Evolutionary conservation across 2,329 filamentous ascomycete genomes (phyloP).

Genomic region (Ophiocordyceps polyrhachis-furcata): DNA sequence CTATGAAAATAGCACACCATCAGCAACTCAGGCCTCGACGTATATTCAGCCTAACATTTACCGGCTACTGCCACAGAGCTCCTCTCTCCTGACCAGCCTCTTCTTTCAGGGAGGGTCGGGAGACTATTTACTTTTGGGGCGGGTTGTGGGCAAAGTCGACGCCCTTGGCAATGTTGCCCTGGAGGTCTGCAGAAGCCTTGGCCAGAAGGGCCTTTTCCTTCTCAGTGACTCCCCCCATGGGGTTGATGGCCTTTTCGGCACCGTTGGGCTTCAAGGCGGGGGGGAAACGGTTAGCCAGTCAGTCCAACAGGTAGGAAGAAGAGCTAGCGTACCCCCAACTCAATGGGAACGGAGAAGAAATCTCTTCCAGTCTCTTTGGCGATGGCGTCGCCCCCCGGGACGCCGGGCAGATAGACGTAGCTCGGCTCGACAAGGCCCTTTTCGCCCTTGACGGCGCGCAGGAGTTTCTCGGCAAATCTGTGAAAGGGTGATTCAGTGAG

Average conservation of each 20-base stretch:
- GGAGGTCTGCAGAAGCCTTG: constrained; percentile 56
- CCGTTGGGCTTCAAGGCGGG: constrained; percentile 46
- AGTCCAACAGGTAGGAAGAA: background rate
- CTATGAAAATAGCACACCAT: constrained; percentile 15
- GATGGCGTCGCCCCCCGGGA: constrained; percentile 73
- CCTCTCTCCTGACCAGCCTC: constrained; percentile 10
- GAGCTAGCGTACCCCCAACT: constrained; percentile 63
- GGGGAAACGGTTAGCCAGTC: constrained; percentile 9
- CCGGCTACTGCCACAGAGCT: constrained; percentile 12
- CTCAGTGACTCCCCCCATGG: constrained; percentile 57
- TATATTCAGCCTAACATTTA: constrained; percentile 18
- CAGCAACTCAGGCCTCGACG: constrained; percentile 16
- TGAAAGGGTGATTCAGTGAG: constrained; percentile 3
- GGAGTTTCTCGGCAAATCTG: constrained; percentile 85
- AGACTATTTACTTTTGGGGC: constrained; percentile 58
- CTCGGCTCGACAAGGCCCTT: constrained; percentile 87
- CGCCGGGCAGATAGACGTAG: constrained; percentile 85
- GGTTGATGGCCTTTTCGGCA: constrained; percentile 69
- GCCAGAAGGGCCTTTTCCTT: constrained; percentile 79
- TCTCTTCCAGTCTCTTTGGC: constrained; percentile 68
- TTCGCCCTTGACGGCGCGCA: constrained; percentile 76
- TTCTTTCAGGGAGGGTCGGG: constrained; percentile 10
- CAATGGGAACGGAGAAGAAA: constrained; percentile 90
- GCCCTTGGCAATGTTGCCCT: constrained; percentile 90
- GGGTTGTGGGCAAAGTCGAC: constrained; percentile 75